phyloP scores from a whole-genome alignment of 768 basidiomycete genomes.

The Dacryopinax primogenitus region DNA sequence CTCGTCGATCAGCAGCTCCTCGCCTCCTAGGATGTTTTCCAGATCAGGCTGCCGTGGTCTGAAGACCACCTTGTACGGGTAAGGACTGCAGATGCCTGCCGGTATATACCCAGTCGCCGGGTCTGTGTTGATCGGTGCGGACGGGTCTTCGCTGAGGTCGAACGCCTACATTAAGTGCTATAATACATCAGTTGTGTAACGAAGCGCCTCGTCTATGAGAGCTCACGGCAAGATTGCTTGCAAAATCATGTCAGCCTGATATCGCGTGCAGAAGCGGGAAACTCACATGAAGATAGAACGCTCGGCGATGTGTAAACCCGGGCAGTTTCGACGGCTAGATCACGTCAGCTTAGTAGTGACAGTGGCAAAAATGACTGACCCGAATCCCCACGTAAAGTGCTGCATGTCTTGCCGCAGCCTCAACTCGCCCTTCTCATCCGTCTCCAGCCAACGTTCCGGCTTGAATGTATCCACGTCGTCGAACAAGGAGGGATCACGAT shows the following conservation, averaged over 20 bases:
- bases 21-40: not conserved
- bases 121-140: not conserved
- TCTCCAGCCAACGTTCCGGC: conserved; percentile 64
- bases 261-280: not conserved
- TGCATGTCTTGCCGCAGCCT: not conserved
- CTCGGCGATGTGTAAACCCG: not conserved
- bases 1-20: not conserved
- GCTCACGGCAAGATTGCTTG: not conserved
- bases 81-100: not conserved
- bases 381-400: not conserved
- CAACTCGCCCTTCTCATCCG: conserved; percentile 16
- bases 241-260: not conserved
- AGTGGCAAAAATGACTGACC: not conserved
- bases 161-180: not conserved
- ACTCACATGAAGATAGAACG: not conserved
- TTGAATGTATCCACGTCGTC: conserved; percentile 62
- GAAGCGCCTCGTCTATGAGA: not conserved
- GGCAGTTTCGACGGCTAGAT: not conserved
- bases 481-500: conserved; percentile 58
- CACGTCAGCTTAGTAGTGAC: too few species aligned
- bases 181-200: not conserved
- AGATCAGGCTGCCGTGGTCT: not conserved
- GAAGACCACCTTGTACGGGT: not conserved
- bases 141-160: not conserved
- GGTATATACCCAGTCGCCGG: not conserved